phyloP scores from a whole-genome alignment of 352 stramenopile genomes.

The Globisporangium canariense region DNA sequence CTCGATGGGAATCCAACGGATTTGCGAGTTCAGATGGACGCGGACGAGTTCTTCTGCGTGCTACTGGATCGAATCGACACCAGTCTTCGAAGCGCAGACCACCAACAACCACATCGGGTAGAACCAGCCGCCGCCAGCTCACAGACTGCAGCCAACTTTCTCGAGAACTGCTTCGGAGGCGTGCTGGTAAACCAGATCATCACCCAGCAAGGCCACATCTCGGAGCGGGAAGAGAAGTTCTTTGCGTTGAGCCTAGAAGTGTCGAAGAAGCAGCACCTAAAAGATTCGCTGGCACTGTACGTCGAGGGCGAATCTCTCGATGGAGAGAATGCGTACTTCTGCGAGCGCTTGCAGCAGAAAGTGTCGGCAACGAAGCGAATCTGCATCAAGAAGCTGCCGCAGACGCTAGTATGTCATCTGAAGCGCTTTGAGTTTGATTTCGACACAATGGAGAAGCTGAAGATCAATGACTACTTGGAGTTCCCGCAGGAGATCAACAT shows the following conservation, averaged over 20 bases:
- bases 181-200: conserved; percentile 83
- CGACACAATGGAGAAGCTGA: conserved; percentile 85
- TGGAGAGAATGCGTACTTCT: conserved; percentile 80
- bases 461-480: conserved; percentile 83
- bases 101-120: background rate
- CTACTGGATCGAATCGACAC: conserved; percentile 78
- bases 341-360: conserved; percentile 62
- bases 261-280: conserved; percentile 59
- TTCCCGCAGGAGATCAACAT: conserved; percentile 89
- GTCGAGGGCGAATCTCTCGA: conserved; percentile 73
- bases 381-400: conserved; percentile 73
- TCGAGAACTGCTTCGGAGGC: conserved; percentile 68
- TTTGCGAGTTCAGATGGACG: conserved; percentile 77
- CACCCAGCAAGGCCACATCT: conserved; percentile 72
- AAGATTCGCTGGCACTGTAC: conserved; percentile 62
- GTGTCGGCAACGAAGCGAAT: conserved; percentile 80
- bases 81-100: conserved; percentile 7
- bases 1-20: conserved; percentile 73
- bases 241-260: conserved; percentile 82
- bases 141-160: background rate
- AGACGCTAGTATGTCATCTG: conserved; percentile 79
- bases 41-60: conserved; percentile 79
- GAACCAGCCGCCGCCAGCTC: background rate
- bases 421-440: conserved; percentile 91
- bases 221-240: conserved; percentile 82